Conservation (phyloP, 1,139 yeast genomes). For the Blastobotrys arbuscula region DNA sequence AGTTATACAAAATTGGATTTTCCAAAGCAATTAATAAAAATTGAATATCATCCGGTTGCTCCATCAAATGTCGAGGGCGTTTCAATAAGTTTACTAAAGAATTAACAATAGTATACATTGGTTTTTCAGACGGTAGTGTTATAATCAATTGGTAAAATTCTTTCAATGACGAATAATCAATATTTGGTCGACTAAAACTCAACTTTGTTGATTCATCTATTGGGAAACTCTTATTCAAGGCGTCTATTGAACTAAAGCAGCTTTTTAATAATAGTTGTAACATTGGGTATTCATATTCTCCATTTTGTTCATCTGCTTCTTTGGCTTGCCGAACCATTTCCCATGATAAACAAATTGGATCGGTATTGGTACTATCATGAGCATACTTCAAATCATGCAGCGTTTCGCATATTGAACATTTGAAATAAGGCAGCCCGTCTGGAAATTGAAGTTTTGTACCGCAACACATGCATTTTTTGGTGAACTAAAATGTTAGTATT, state of each 20-base stretch:
- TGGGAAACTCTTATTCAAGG: conserved; percentile 26
- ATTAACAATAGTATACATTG: conserved; percentile 21
- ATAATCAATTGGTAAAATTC: conserved; percentile 24
- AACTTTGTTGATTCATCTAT: conserved; percentile 14
- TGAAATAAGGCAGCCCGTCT: conserved; percentile 41
- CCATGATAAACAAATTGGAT: conserved; percentile 3
- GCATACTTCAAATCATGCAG: conserved; percentile 25
- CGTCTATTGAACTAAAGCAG: conserved; percentile 24
- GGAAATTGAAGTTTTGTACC: conserved; percentile 53
- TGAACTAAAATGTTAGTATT: conserved; percentile 8
- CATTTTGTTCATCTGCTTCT: conserved; percentile 8
- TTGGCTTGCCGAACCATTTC: conserved; percentile 10
- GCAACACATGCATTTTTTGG: conserved; percentile 49
- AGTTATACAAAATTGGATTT: conserved; percentile 28
- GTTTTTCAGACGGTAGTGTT: conserved; percentile 19
- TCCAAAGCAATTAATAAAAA: conserved; percentile 32
- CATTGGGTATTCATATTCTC: neutral
- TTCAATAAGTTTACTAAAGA: conserved; percentile 25
- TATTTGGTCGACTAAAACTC: conserved; percentile 28
- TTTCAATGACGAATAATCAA: conserved; percentile 23
- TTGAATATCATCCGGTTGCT: conserved; percentile 24
- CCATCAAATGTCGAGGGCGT: conserved; percentile 23
- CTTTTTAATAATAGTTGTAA: conserved; percentile 19
- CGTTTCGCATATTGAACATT: conserved; percentile 39
- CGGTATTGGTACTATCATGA: conserved; percentile 17